A percentile compares a stretch with the other conserved stretches of the same genome.
phyloP scores from a whole-genome alignment of 2,329 filamentous ascomycete species.

The Trichoderma breve region DNA sequence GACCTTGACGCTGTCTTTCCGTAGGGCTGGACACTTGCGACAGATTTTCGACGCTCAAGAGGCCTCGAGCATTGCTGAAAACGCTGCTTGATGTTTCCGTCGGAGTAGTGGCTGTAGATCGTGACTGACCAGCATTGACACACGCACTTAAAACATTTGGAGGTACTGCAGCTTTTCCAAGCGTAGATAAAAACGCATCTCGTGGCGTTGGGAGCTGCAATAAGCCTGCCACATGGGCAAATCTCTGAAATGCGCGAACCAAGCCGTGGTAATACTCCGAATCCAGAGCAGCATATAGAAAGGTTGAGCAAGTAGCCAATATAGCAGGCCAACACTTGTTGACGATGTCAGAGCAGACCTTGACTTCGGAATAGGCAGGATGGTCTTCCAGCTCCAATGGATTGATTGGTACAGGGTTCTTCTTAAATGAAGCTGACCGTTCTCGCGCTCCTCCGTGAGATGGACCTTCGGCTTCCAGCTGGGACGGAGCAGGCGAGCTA shows the following conservation, averaged over 20 bases:
- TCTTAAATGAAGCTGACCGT: slow-evolving; percentile 66
- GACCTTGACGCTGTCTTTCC: slow-evolving; percentile 60
- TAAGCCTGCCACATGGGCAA: slow-evolving; percentile 90
- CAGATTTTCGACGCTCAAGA: slow-evolving; percentile 72
- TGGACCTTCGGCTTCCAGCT: slow-evolving; percentile 36
- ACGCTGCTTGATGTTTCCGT: slow-evolving; percentile 55
- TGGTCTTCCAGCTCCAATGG: slow-evolving; percentile 75
- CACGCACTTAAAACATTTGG: slow-evolving; percentile 68
- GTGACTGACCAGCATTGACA: slow-evolving; percentile 48
- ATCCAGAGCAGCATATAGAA: slow-evolving; percentile 87
- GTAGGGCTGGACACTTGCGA: slow-evolving; percentile 54
- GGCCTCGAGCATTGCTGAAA: slow-evolving; percentile 67
- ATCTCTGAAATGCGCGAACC: slow-evolving; percentile 89
- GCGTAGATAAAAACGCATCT: slow-evolving; percentile 90
- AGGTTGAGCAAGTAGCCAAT: slow-evolving; percentile 91
- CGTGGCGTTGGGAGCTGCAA: slow-evolving; percentile 80
- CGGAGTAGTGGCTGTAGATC: slow-evolving; percentile 44
- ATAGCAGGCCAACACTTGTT: slow-evolving; percentile 95
- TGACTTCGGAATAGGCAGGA: slow-evolving; percentile 67
- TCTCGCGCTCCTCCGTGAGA: slow-evolving; percentile 44
- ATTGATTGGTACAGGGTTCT: slow-evolving; percentile 77
- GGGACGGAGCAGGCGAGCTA: slow-evolving; percentile 42
- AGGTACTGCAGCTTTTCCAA: slow-evolving; percentile 90
- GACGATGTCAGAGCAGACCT: slow-evolving; percentile 76
- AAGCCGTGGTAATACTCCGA: slow-evolving; percentile 91